Base-by-base conservation (phyloP, 352 stramenopile species). In the Phytophthora podocarpi region DNA sequence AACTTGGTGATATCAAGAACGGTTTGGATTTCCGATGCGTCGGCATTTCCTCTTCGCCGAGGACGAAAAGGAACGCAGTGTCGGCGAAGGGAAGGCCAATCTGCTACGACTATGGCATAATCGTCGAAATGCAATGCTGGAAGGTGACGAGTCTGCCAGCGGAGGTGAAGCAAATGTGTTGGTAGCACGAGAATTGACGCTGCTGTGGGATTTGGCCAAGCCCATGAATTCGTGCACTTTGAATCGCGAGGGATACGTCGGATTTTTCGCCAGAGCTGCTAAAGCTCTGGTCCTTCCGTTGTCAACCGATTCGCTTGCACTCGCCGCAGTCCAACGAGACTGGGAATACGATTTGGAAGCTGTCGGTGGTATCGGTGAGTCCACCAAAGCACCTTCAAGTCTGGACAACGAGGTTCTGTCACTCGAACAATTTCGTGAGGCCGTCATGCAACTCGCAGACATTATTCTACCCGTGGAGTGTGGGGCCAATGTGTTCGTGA, bases 141-240 rank as follows among this genome's bases (percentile, higher is more conserved):
- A 59, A 7, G 55, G 76, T 21, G 68, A 81, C 18, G 49, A 67
- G 8, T 52, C 26, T 34, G 52, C 31, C 4, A 46, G 24, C 24
- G 59, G 40, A 15, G 53, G 59, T 13, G 53, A 70, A 37, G 24
- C 13, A 4, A 70, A 80, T 36, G 48, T 49, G 21, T 42, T 57
- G 16, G 45, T 90, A 35, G 27, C 61, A 26, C 65, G 66, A 2
- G 52, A 77, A 21, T 49, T 88, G 54, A 59, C 49, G 23, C 52
- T 85, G 47, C 82, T 90, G 37, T 90, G 80, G 80, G 78, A 87
- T 52, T 52, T 90, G 35, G 77, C 78, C 51, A 90, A 89, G 36
- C 60, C 59, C 1, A 61, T 71, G 31, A 50, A 18, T 20, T 57
- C 63, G 4, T 51, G 30, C 20, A 39, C 51, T 40, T 54, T 83